Evolutionary conservation across 2,329 filamentous ascomycete genomes (phyloP).

Genomic region (Neofusicoccum laricinum): DNA sequence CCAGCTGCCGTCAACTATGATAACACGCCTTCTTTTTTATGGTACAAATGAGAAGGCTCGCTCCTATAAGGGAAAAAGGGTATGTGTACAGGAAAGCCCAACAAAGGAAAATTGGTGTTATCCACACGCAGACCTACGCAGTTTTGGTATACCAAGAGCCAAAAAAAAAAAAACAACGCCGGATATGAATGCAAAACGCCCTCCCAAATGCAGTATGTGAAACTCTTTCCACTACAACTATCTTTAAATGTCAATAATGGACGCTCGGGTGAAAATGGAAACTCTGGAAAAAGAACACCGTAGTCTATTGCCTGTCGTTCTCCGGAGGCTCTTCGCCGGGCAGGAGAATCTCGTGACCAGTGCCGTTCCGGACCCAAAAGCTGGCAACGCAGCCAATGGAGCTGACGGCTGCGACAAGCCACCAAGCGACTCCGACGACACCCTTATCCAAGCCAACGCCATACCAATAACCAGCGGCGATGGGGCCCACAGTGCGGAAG

Average conservation of each 20-base stretch:
- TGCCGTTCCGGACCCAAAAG: conserved; percentile 62
- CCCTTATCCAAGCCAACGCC: conserved; percentile 53
- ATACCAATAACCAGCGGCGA: conserved; percentile 54
- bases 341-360: conserved; percentile 17
- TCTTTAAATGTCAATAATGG: background rate
- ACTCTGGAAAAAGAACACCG: background rate
- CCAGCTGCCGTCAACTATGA: background rate
- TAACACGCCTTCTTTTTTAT: background rate
- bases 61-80: background rate
- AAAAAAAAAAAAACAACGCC: background rate
- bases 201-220: conserved; percentile 4
- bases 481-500: conserved; percentile 55
- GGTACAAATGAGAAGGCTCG: background rate
- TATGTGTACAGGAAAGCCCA: background rate
- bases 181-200: conserved; percentile 12
- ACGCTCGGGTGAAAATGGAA: background rate
- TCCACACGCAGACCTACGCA: background rate
- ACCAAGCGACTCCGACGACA: conserved; percentile 57
- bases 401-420: conserved; percentile 54
- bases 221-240: background rate
- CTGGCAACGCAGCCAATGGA: conserved; percentile 57
- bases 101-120: background rate
- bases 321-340: conserved; percentile 15
- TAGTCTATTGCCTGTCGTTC: background rate
- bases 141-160: background rate